Base-by-base conservation (phyloP, 176 grass and related monocot genomes). In the Cenchrus purpureus region DNA sequence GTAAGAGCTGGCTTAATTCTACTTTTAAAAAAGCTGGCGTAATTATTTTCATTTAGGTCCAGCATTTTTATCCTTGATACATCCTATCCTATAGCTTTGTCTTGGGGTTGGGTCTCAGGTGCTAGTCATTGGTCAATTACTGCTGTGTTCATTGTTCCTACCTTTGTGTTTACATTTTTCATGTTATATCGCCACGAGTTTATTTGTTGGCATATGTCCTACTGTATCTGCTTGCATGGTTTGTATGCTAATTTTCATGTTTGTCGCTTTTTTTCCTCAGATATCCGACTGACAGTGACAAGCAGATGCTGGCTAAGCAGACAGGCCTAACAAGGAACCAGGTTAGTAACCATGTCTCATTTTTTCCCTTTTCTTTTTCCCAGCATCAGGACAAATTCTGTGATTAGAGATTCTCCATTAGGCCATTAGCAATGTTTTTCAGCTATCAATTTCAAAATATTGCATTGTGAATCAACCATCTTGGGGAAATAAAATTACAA, bases 271-370 rank as follows among this genome's bases (percentile, higher is more conserved):
- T 28, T 83, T 85, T 90, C n/a, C 37, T 40, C 81, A 97, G 94
- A 63, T 97, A 97, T 60, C 94, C 94, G 12, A 94, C 94, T 10
- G 94, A 97, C 79, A 94, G 85, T 20, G 94, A 97, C 74, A 97
- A 97, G 76, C 94, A 97, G 55, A 94, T 97, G 88, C 68, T 97
- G 68, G 91, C 94, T 61, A 97, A 97, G 66, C 94, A 94, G 73
- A 94, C 94, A 61, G 92, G 94, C 17, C 71, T 97, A 79, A 94
- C 94, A 81, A 90, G 94, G 72, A 97, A 87, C 49, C 89, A 91
- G 89, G 89, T 62, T 71, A 84, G 55, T 37, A 15, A 43, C 3
- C 25, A 29, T 46, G 42, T 19, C 17, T 68, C 20, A 2, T 14
- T 59, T 6, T 28, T 4, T 4, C 37, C 37, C 37, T 40, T 40